Conservation (phyloP, 352 stramenopile genomes). For the Aphanomyces stellatus region DNA sequence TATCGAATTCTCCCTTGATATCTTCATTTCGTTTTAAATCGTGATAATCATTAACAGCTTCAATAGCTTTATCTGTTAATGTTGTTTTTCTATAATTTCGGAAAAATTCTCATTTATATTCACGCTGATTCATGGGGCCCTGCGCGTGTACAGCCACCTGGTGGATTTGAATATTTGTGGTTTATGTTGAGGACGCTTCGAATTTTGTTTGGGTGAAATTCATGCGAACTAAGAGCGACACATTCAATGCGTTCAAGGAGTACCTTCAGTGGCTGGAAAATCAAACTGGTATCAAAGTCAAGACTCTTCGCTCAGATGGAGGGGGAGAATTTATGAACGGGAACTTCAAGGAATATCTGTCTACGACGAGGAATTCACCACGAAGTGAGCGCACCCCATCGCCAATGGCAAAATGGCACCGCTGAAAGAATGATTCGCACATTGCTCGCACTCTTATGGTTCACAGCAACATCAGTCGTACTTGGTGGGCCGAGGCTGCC, state of each 20-base stretch:
- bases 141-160: no score
- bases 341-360: neutral
- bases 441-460: neutral
- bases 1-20: neutral
- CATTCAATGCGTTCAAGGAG: neutral
- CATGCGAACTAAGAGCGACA: neutral
- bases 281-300: neutral
- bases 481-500: neutral
- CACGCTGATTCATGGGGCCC: neutral
- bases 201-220: neutral
- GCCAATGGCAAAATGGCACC: neutral
- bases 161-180: neutral
- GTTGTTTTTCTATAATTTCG: neutral
- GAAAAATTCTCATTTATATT: constrained; percentile 2
- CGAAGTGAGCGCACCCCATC: neutral
- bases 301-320: neutral
- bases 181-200: neutral
- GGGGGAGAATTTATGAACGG: neutral
- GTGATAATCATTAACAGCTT: neutral
- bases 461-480: neutral
- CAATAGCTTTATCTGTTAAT: neutral
- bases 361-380: neutral
- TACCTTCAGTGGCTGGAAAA: neutral
- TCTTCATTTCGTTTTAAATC: neutral
- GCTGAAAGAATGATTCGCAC: neutral